phyloP scores from a whole-genome alignment of 2,329 filamentous ascomycete genomes.

The Alternaria postmessia region DNA sequence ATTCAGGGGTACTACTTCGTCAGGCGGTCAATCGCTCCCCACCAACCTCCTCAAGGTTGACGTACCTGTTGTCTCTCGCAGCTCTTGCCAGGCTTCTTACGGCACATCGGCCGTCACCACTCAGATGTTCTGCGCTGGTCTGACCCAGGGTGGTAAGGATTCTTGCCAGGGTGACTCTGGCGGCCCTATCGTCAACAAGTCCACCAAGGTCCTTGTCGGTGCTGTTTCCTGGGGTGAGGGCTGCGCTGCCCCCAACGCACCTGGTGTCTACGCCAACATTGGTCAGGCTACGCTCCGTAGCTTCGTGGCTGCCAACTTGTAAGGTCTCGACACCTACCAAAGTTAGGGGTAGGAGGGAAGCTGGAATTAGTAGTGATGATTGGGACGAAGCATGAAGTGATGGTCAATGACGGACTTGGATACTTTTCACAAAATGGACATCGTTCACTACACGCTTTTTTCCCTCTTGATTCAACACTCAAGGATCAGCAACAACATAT shows the following conservation, averaged over 20 bases:
- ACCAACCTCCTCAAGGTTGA: slow-evolving; percentile 36
- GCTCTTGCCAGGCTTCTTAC: slow-evolving; percentile 33
- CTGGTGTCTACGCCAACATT: slow-evolving; percentile 39
- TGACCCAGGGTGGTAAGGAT: slow-evolving; percentile 36
- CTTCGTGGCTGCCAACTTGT: slow-evolving; percentile 1
- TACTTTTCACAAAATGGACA: background rate
- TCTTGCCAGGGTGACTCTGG: slow-evolving; percentile 46
- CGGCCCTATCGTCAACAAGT: slow-evolving; percentile 34
- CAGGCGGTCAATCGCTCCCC: slow-evolving; percentile 6
- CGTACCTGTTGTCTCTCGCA: slow-evolving; percentile 38
- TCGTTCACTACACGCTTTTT: background rate
- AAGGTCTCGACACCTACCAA: background rate
- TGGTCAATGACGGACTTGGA: background rate
- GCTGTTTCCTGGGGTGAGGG: slow-evolving; percentile 21
- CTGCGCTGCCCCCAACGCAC: slow-evolving; percentile 30
- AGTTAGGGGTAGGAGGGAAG: background rate
- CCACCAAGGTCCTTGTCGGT: slow-evolving; percentile 12
- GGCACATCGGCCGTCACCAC: slow-evolving; percentile 24
- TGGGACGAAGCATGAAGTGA: background rate
- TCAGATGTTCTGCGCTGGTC: slow-evolving; percentile 41
- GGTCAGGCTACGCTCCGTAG: slow-evolving; percentile 1
- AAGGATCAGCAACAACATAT: background rate
- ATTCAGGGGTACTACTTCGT: background rate
- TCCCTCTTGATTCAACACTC: no score
- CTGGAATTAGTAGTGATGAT: background rate